Evolutionary conservation across 1,139 yeast genomes (phyloP).

Genomic region (Kodamaea ohmeri): DNA sequence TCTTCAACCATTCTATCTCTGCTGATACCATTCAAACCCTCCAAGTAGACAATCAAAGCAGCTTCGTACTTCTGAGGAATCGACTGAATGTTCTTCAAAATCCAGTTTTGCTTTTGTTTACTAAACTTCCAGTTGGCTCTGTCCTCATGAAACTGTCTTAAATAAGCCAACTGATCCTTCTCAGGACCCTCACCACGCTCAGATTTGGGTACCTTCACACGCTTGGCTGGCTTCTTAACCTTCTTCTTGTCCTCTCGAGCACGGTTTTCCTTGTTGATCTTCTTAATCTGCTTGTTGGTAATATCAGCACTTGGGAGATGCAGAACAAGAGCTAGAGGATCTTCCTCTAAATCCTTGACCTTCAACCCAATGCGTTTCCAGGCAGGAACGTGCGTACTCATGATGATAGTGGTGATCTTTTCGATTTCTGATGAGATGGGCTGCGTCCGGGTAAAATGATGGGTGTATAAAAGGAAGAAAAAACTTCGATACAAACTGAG

Average conservation of each 20-base stretch:
- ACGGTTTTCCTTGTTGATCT: conserved; percentile 38
- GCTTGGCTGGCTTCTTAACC: conserved; percentile 62
- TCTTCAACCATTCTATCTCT: conserved; percentile 56
- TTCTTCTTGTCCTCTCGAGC: conserved; percentile 19
- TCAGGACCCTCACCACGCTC: conserved; percentile 77
- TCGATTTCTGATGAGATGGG: conserved; percentile 3
- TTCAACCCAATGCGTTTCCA: conserved; percentile 85
- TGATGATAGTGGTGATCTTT: background rate
- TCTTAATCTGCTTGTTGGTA: conserved; percentile 47
- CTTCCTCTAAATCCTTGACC: conserved; percentile 44
- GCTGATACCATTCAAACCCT: conserved; percentile 74
- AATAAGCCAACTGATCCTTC: conserved; percentile 75
- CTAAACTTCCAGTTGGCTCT: conserved; percentile 82
- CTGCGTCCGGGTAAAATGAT: conserved; percentile 10
- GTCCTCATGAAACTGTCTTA: conserved; percentile 63
- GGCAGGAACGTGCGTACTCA: conserved; percentile 59
- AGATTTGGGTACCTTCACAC: conserved; percentile 69
- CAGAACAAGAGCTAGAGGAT: conserved; percentile 39
- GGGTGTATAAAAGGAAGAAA: background rate
- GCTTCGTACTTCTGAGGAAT: conserved; percentile 57
- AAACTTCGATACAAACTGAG: conserved; percentile 1
- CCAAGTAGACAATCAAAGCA: conserved; percentile 56
- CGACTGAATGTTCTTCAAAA: conserved; percentile 61
- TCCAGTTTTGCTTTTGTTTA: conserved; percentile 93
- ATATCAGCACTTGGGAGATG: conserved; percentile 47